Base-by-base conservation (phyloP, 805 yeast species). In the Metschnikowia proteae region DNA sequence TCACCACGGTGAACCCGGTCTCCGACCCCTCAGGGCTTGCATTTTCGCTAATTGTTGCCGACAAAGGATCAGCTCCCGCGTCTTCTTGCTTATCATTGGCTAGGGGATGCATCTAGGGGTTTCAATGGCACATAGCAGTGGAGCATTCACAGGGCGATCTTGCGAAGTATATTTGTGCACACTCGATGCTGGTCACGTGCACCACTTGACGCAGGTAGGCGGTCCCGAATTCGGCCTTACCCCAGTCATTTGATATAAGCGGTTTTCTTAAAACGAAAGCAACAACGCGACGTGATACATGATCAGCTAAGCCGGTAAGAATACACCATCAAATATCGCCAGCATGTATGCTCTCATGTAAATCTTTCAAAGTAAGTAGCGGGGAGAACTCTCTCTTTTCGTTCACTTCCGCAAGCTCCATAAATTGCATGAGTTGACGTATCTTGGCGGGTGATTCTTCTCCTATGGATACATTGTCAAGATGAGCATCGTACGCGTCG, bases 401-500 rank as follows among this genome's bases (percentile, higher is more conserved):
- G 23, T 40, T 23, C 6, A 7, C 23, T 11, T 7, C 10, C n/a
- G 23, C 29, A 9, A 31, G 22, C 5, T 31, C 28, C 43, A 40
- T 30, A n/a, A n/a, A 30, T 4, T 40, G 36, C 13, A 23, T 11
- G 4, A 31, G n/a, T 10, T 31, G 28, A 4, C 6, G 8, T 4
- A 6, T 6, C 11, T 25, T 28, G 3, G 4, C 9, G 4, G 23
- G n/a, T 23, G 7, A 22, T 3, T 17, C 32, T 13, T 40, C 7
- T 32, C 36, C n/a, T n/a, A 27, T 23, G 11, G 34, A 22, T 5
- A 11, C 28, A 25, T 39, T 13, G 32, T 45, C 26, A 55, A 48
- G 34, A 27, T 38, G 45, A 17, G 39, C 49, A n/a, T 49, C 43
- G 53, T 60, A 63, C 3, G 44, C 31, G 11, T 51, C 47, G 47